Evolutionary conservation across 2,329 filamentous ascomycete genomes (phyloP).

Genomic region (Orbilia javanica): DNA sequence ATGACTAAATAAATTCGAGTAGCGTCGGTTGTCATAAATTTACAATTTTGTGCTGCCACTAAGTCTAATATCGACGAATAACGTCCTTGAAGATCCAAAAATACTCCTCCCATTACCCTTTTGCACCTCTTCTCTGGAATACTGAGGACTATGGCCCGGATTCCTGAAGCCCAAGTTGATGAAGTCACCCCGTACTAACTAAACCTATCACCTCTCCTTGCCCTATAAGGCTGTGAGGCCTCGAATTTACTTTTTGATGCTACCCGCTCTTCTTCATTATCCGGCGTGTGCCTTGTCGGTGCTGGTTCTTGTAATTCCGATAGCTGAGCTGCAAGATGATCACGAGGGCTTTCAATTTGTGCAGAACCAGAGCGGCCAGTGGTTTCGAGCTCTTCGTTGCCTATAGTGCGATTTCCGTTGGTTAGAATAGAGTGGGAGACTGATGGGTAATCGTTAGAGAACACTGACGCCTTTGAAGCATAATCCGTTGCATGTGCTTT

Average conservation of each 20-base stretch:
- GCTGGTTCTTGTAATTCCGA: conserved; percentile 86
- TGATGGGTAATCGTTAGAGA: background rate
- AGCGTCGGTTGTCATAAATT: background rate
- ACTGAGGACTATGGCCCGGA: background rate
- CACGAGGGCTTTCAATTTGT: conserved; percentile 62
- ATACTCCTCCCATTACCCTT: background rate
- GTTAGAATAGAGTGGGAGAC: conserved; percentile 58
- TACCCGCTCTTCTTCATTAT: conserved; percentile 76
- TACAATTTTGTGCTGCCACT: conserved; percentile 28
- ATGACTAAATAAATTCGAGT: background rate
- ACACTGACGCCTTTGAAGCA: conserved; percentile 71
- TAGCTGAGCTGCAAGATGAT: conserved; percentile 71
- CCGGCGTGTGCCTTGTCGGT: conserved; percentile 82
- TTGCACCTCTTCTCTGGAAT: background rate
- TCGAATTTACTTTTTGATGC: conserved; percentile 92
- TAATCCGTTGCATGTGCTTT: conserved; percentile 76
- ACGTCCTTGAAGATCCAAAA: conserved; percentile 1
- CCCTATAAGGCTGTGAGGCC: conserved; percentile 78
- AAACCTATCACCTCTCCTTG: conserved; percentile 88
- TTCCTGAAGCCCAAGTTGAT: background rate
- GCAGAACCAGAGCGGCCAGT: conserved; percentile 42
- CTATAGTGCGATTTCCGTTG: conserved; percentile 64
- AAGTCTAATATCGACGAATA: background rate
- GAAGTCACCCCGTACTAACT: too few relatives aligned
- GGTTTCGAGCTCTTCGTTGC: conserved; percentile 58